Conservation (phyloP, 1,284 basidiomycete species). For the Ceratobasidium sp. region DNA sequence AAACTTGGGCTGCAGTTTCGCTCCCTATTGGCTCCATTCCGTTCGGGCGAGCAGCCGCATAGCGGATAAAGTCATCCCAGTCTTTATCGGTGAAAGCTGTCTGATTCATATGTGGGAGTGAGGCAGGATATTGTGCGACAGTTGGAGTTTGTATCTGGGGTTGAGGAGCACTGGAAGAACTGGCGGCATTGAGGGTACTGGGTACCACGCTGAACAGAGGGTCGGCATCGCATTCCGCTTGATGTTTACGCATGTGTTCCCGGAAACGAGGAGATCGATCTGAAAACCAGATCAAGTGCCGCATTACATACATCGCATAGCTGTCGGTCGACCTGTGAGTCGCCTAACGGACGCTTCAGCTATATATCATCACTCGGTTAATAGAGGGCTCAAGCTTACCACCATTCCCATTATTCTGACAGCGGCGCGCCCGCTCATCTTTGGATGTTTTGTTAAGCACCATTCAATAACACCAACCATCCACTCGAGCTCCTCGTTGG, state of each 20-base stretch:
- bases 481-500: background rate
- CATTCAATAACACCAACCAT: conserved; percentile 25
- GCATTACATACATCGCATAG: background rate
- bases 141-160: too few species aligned
- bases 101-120: background rate
- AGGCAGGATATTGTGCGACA: too few species aligned
- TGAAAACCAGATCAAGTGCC: conserved; percentile 17
- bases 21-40: conserved; percentile 28
- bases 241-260: conserved; percentile 2
- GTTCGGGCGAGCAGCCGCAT: conserved; percentile 28
- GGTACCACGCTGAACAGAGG: too few species aligned
- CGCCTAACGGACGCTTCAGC: background rate
- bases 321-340: conserved; percentile 9
- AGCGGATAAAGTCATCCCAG: conserved; percentile 18
- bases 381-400: background rate
- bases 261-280: conserved; percentile 1
- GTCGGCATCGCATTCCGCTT: conserved; percentile 1
- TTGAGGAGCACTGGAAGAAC: too few species aligned
- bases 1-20: conserved; percentile 6
- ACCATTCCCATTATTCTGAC: background rate
- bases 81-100: conserved; percentile 11
- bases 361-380: background rate
- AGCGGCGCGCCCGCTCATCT: background rate
- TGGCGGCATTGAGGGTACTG: too few species aligned
- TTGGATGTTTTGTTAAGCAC: conserved; percentile 24